These are phyloP conservation scores for Cardamine resedifolia DNA, from an alignment of 345 rosid species.

Conservation along the genomic window DNA sequence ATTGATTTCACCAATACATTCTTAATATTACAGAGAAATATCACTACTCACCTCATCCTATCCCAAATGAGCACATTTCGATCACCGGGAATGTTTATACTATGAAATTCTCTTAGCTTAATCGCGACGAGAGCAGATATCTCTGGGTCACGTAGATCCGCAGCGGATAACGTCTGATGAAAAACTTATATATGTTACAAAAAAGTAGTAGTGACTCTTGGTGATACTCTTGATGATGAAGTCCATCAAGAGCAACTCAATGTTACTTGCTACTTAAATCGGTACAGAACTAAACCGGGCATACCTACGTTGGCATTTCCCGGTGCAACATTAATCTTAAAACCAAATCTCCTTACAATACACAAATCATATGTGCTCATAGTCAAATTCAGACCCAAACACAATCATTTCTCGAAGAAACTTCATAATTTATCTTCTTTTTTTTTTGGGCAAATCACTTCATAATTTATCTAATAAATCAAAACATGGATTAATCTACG, in stretches of 20 bases:
- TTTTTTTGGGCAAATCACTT: no score
- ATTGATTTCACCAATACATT: neutral
- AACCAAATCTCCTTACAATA: neutral
- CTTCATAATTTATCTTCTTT: no score
- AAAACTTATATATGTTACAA: neutral
- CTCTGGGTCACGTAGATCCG: constrained; percentile 62
- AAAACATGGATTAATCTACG: neutral
- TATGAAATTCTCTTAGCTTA: constrained; percentile 78
- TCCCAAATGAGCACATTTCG: constrained; percentile 59
- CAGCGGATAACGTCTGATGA: constrained; percentile 71
- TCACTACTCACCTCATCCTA: constrained; percentile 56
- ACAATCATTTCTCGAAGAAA: neutral
- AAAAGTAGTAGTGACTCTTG: no score
- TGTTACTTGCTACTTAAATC: neutral
- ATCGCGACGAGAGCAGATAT: constrained; percentile 64
- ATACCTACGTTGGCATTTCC: neutral
- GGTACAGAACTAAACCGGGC: constrained; percentile 3
- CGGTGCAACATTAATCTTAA: constrained; percentile 2
- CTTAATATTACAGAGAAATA: neutral
- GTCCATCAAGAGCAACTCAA: neutral
- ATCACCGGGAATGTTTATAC: constrained; percentile 64
- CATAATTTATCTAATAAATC: no score
- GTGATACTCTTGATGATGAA: no score
- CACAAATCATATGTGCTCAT: neutral
- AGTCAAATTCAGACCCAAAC: neutral